Base-by-base conservation (phyloP, 2,329 filamentous ascomycete genomes). In the Neurospora crassa region DNA sequence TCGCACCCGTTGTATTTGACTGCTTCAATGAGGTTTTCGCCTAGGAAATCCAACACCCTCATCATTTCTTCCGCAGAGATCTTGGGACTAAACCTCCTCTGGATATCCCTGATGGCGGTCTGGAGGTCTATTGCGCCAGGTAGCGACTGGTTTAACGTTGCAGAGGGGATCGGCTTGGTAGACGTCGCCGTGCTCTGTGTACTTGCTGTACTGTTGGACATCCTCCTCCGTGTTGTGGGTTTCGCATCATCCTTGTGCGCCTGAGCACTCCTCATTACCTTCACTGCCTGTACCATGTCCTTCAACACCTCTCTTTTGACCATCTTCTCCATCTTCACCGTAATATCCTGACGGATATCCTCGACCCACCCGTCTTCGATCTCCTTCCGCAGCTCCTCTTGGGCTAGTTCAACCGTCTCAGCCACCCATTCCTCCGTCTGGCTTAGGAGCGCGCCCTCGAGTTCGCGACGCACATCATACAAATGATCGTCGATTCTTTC, bases 281-380 rank as follows among this genome's bases (percentile, higher is more conserved):
- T 53, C 45, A 53, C 12, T 29, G 53, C 53, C 53, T 11, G 53
- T 12, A 4, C 53, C 53, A 63, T 18, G 3, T 63, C 53, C 14
- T 63, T 63, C 24, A 63, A 63, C 24, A 63, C 24, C 20, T 59
- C 24, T 11, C 3, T 16, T 24, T 63, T 63, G 24, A 63, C 24
- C 24, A 18, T 63, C 47, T 53, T 53, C 20, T 53, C 5, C 47
- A 53, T 20, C 47, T 29, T 7, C 47, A 14, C 47, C 11, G 12
- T 29, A 1, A 53, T 12, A 29, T 71, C 70, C 3, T 71, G 6
- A 42, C 67, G 37, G 40, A 71, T 69, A 34, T 63, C 53, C 0
- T 34, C 14, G 5, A 18, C 24, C 53, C 53, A 63, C 14, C 5
- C 14, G 7, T 34, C 53, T 14, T 59, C 45, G 8, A 59, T 59